These are phyloP conservation scores for Solanum sejunctum DNA, from an alignment of 257 asterid species.

Conservation along the genomic window DNA sequence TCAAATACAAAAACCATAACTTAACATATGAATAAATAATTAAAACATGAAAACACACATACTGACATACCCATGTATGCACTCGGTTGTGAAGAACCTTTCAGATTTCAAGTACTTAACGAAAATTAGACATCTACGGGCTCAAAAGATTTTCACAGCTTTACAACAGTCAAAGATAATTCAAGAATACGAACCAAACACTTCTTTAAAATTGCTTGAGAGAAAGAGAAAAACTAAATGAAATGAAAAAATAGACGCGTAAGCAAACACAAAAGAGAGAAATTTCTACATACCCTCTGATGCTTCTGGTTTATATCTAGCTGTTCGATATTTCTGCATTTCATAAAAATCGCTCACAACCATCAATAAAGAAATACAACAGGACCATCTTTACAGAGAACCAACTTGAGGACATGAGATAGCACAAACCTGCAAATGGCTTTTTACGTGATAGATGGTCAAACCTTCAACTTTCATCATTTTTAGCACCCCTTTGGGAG, in stretches of 20 bases:
- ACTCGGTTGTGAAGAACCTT: background rate
- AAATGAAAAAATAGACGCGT: background rate
- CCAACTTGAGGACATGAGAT: background rate
- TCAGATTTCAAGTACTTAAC: background rate
- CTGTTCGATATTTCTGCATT: conserved; percentile 86
- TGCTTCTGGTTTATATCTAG: conserved; percentile 76
- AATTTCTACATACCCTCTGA: conserved; percentile 47
- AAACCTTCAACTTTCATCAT: conserved; percentile 68
- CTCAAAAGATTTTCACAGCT: background rate
- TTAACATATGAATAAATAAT: background rate
- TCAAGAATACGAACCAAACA: background rate
- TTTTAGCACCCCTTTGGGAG: conserved; percentile 87
- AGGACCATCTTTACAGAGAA: conserved; percentile 2
- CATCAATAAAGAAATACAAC: conserved; percentile 1
- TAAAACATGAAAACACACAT: background rate
- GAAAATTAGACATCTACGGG: background rate
- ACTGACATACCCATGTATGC: background rate
- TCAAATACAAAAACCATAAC: background rate
- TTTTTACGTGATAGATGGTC: conserved; percentile 86
- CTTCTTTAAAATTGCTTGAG: background rate
- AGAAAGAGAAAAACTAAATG: background rate
- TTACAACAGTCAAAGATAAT: background rate
- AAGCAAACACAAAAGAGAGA: background rate
- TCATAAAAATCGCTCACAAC: conserved; percentile 1
- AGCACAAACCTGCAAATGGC: conserved; percentile 67